Evolutionary conservation across 1,284 basidiomycete genomes (phyloP).

Genomic region (Ganoderma lingzhi): DNA sequence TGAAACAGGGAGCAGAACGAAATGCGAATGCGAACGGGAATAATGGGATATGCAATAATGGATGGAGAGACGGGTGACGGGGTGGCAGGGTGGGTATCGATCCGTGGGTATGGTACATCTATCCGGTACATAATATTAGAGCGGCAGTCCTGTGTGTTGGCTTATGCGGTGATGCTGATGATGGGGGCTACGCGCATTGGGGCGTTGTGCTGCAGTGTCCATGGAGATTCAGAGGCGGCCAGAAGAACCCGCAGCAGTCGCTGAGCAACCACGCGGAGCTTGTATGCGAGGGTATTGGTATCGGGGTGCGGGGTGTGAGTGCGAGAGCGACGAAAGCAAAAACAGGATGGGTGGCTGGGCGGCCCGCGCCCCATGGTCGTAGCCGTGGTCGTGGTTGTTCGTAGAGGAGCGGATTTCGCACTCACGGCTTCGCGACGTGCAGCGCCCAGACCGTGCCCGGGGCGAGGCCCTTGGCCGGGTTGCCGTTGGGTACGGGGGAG

Average conservation of each 20-base stretch:
- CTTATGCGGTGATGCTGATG: slow-evolving; percentile 9
- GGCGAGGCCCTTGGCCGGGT: slow-evolving; percentile 31
- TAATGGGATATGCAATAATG: slow-evolving; percentile 4
- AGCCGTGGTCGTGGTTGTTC: background rate
- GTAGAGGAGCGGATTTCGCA: background rate
- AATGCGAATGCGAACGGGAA: background rate
- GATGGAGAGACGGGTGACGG: background rate
- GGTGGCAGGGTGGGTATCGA: slow-evolving; percentile 8
- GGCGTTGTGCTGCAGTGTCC: slow-evolving; percentile 8
- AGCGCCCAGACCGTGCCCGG: slow-evolving; percentile 36
- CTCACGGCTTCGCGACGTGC: slow-evolving; percentile 31
- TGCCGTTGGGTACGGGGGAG: slow-evolving; percentile 31
- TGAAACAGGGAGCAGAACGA: background rate
- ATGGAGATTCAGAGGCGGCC: slow-evolving; percentile 6
- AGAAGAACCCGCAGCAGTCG: slow-evolving; percentile 5
- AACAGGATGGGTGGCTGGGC: background rate
- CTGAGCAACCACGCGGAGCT: slow-evolving; percentile 4
- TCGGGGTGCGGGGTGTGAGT: background rate
- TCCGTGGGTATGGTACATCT: slow-evolving; percentile 14
- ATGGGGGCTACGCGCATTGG: background rate
- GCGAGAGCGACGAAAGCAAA: slow-evolving; percentile 7
- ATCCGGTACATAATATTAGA: slow-evolving; percentile 4
- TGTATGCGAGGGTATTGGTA: slow-evolving; percentile 5
- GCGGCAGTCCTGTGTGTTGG: slow-evolving; percentile 5
- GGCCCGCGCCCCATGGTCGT: slow-evolving; percentile 5